Evolutionary conservation across 148 eudicot species (phyloP).

Genomic region (Camellia japonica): DNA sequence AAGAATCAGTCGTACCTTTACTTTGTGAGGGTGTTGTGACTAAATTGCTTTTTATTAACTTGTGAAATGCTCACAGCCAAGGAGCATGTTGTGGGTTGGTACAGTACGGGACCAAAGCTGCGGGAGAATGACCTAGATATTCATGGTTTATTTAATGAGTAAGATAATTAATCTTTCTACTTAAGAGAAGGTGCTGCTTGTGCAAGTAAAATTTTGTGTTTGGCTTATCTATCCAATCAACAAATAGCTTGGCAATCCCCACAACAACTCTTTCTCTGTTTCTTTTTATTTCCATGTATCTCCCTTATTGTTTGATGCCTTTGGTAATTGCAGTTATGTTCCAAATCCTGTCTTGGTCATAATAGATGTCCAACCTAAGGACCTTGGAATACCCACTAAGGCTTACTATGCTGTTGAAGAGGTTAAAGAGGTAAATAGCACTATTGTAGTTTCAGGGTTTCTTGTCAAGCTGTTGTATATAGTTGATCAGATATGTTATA

Average conservation of each 20-base stretch:
- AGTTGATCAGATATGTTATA: too few relatives aligned
- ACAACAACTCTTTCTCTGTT: too few relatives aligned
- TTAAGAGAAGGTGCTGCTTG: background rate
- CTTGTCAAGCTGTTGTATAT: too few relatives aligned
- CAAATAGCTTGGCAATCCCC: too few relatives aligned
- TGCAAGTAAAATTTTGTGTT: background rate
- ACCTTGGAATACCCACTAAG: conserved; percentile 95
- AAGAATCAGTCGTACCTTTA: background rate
- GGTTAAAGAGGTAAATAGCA: conserved; percentile 81
- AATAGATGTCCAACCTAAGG: conserved; percentile 96
- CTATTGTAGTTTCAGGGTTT: too few relatives aligned
- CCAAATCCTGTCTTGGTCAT: conserved; percentile 95
- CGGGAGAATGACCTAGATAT: conserved; percentile 82
- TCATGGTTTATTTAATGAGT: conserved; percentile 86
- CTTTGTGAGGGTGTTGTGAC: background rate
- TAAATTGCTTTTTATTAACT: background rate
- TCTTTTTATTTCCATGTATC: background rate
- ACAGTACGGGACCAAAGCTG: conserved; percentile 95
- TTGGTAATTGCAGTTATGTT: conserved; percentile 59
- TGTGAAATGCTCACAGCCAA: conserved; percentile 48
- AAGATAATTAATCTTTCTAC: conserved; percentile 26
- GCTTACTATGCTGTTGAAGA: conserved; percentile 98
- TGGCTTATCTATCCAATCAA: too few relatives aligned
- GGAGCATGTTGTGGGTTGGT: conserved; percentile 99
- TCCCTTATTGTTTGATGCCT: too few relatives aligned